Base-by-base conservation (phyloP, 1,139 yeast genomes). In the Yamadazyma sp. region DNA sequence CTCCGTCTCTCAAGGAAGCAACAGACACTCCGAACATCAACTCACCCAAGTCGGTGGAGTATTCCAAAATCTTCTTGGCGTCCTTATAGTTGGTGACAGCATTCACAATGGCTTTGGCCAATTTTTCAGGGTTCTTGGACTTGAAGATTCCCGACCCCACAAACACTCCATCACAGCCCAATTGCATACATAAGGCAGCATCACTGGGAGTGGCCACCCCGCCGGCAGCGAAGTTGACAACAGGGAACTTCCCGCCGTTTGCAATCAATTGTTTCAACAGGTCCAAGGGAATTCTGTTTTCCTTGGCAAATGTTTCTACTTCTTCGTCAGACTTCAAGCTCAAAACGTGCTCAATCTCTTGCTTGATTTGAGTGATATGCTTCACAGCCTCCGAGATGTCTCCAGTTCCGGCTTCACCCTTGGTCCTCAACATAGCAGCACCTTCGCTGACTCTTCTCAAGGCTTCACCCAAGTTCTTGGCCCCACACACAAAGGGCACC, bases 361-460 rank as follows among this genome's bases (percentile, higher is more conserved):
- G 58, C 44, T 70, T 73, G 55, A 86, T 81, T 47, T 74, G 70
- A 41, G 79, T 73, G 47, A 85, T 82, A 59, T 86, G 95, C 55
- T 75, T 78, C 41, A 86, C 89, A n/a, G 95, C 95, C 59, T 86
- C 92, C 24, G 87, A 79, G 40, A 86, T 83, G 59, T 86, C 95
- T 38, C 95, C 95, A 33, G 95, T 86, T 35, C 95, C 95, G 17
- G 95, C 94, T 61, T 85, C 95, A 49, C 95, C 95, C 64, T 86
- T 87, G 48, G 94, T 83, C 61, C 95, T 77, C 56, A 87, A 78
- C 92, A 87, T 85, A 33, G 92, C 91, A 31, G 95, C 94, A 50
- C 95, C 95, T 63, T 87, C 95, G 50, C 74, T 67, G 54, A 87
- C 75, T 59, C 95, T 77, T 62, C 95, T 79, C 52, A 87, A 73